Base-by-base conservation (phyloP, 2,329 filamentous ascomycete species). In the Microdochium bolleyi region DNA sequence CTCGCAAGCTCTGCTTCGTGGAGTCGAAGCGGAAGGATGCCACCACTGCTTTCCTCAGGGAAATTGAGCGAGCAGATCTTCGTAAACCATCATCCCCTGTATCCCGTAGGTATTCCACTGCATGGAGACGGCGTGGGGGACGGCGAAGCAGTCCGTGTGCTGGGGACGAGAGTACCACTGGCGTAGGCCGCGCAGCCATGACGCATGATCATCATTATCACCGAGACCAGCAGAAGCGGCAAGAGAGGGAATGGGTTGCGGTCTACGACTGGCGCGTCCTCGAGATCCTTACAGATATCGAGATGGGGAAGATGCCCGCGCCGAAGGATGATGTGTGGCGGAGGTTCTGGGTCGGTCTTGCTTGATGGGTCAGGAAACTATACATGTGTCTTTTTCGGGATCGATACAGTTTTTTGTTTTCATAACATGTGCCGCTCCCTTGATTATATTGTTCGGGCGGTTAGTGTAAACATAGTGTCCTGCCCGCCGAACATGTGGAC, bases 261-360 rank as follows among this genome's bases (percentile, higher is more conserved):
- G 66, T 77, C 1, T 75, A 74, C 51, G 74, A 79, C 57, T 79
- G 75, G 74, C 66, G 72, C 3, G 60, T 77, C 4, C 54, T 79
- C 49, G 64, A 69, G 30, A 66, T 71, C 21, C 59, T 79, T 10
- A 65, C 64, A 2, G 68, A 69, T 32, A 53, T 67, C 46, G 75
- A 79, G 52, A 64, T 67, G 46, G 61, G 68, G 3, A 60, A 58
- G 25, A 57, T 57, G 19, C 67, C 67, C 49, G 60, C 64, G 48
- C 67, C 67, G 19, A 71, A 63, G 50, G 58, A 58, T 21, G 68
- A 73, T 55, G 72, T 73, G 5, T 76, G 72, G 71, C 64, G 68
- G 55, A 67, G 70, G 48, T 76, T 72, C 65, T 73, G 70, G 49
- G 68, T 74, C 51, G 72, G 73, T 0, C 58, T 74, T 56, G 64